phyloP scores from a whole-genome alignment of 2,329 filamentous ascomycete species.

The Neospermospora avenae region DNA sequence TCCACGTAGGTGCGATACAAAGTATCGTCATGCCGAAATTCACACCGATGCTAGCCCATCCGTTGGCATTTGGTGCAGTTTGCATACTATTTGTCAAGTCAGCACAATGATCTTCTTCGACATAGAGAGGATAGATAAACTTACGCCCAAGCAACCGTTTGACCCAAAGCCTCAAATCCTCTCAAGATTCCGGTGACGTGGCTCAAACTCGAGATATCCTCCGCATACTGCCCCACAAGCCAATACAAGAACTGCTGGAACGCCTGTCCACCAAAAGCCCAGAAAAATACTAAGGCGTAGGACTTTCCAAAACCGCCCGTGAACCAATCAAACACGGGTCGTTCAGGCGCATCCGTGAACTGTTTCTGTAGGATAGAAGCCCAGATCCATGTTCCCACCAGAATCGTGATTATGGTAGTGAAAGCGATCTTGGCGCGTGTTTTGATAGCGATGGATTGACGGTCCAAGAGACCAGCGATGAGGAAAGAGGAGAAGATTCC shows the following conservation, averaged over 20 bases:
- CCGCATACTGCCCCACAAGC: constrained; percentile 16
- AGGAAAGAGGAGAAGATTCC: constrained; percentile 18
- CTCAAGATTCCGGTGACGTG: constrained; percentile 11
- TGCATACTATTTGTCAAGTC: constrained; percentile 9
- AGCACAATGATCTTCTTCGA: not conserved
- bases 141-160: constrained; percentile 17
- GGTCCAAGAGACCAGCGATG: constrained; percentile 13
- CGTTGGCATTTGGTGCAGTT: constrained; percentile 8
- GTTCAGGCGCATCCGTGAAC: constrained; percentile 3
- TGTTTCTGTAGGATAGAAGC: constrained; percentile 10
- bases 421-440: constrained; percentile 16
- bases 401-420: constrained; percentile 9
- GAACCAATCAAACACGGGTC: constrained; percentile 18
- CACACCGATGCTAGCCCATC: constrained; percentile 16
- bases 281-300: constrained; percentile 17
- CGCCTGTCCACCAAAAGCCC: constrained; percentile 15
- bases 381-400: constrained; percentile 20
- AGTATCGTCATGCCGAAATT: constrained; percentile 19
- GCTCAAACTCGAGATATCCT: constrained; percentile 11
- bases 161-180: constrained; percentile 12
- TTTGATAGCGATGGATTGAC: constrained; percentile 11
- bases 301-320: constrained; percentile 14
- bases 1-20: constrained; percentile 16
- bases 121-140: not conserved
- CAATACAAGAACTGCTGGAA: constrained; percentile 21